Evolutionary conservation across 306 rosid species (phyloP), one percentile per base, ranked within the genome.

Genomic region (Corylus avellana): DNA sequence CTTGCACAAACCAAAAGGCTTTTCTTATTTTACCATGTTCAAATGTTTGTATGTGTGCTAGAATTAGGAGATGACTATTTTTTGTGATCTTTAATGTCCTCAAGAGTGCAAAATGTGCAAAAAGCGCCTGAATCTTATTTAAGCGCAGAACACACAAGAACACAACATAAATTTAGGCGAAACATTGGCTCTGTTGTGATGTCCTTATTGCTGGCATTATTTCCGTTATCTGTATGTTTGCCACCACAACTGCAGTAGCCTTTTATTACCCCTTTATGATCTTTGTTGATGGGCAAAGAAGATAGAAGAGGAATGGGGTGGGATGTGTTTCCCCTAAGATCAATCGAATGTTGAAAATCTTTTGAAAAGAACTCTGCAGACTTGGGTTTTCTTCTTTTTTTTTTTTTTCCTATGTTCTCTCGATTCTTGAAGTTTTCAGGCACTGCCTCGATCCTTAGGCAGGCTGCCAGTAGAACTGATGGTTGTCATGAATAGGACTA

Each of bases 1-100:
- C 82, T 76, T 82, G 86, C 85, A 83, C 91, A 86, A 88, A 84
- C 83, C 80, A 49, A 76, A 75, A 84, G 85, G 87, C 78, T 56
- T 64, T 77, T 81, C 77, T 72, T 78, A 51, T 51, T 77, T 69
- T 56, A 62, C 25, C 35, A 66, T 58, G 76, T 73, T 72, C 57
- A 77, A 67, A 80, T 62, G 86, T 79, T 80, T 80, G 85, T 83
- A 78, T 74, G 89, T 76, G 85, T 85, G 87, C 71, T 85, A 77
- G 85, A 71, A 53, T 70, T 80, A 77, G 86, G 91, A 68, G 39
- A 72, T 67, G 84, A 83, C 78, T 32, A 32, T 32, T 32, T 32
- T 78, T 75, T 73, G 85, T 81, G 88, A 78, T 88, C 85, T 79
- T 73, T 81, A 82, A 81, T 81, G 69, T 74, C 78, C 75, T 78